These are phyloP conservation scores for Larix kaempferi DNA, from an alignment of 75 land plant genomes.

Conservation along the genomic window DNA sequence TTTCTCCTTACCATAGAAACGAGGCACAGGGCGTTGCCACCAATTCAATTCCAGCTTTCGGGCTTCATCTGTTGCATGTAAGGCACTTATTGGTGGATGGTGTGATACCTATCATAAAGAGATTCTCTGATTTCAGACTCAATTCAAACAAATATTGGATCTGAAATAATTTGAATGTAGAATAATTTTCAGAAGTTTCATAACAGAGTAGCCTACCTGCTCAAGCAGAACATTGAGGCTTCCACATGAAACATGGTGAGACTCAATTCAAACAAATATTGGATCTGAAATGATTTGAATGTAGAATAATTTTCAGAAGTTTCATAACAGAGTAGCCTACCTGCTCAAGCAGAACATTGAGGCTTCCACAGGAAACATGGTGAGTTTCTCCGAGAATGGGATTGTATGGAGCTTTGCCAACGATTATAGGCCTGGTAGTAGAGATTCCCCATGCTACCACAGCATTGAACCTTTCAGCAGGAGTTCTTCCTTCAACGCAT, in stretches of 20 bases:
- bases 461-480: slow-evolving; percentile 25
- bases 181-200: not conserved
- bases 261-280: too few relatives aligned
- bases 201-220: slow-evolving; percentile 47
- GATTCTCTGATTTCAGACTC: not conserved
- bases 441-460: slow-evolving; percentile 5
- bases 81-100: slow-evolving; percentile 79
- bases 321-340: slow-evolving; percentile 20
- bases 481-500: slow-evolving; percentile 34
- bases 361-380: slow-evolving; percentile 46
- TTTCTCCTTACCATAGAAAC: slow-evolving; percentile 54
- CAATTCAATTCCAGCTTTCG: slow-evolving; percentile 46
- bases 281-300: not conserved
- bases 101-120: slow-evolving; percentile 28
- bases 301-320: not conserved
- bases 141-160: not conserved
- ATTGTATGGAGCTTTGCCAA: slow-evolving; percentile 68
- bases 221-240: slow-evolving; percentile 40
- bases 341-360: slow-evolving; percentile 63
- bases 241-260: slow-evolving; percentile 64
- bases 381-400: slow-evolving; percentile 95
- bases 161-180: not conserved
- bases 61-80: slow-evolving; percentile 64
- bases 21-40: slow-evolving; percentile 63
- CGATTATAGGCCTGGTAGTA: not conserved